These are phyloP conservation scores for Cardamine chenopodiifolia DNA, from an alignment of 345 rosid genomes.

Conservation along the genomic window DNA sequence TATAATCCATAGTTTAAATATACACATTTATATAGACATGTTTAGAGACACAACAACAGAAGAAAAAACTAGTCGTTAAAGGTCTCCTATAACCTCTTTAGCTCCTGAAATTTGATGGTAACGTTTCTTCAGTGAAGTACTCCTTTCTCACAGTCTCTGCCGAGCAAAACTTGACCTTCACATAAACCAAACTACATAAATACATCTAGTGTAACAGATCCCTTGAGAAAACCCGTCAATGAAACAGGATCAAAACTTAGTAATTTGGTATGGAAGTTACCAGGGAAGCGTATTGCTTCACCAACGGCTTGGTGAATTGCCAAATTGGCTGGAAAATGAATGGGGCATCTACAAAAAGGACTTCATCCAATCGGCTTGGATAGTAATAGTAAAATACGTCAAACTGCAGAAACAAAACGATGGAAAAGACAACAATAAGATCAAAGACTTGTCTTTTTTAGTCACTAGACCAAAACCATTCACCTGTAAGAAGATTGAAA, in stretches of 20 bases:
- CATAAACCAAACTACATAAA: constrained; percentile 11
- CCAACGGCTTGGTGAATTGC: constrained; percentile 74
- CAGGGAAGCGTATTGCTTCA: constrained; percentile 79
- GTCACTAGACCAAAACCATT: background rate
- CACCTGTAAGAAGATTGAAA: background rate
- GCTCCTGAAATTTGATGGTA: constrained; percentile 60
- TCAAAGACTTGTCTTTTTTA: background rate
- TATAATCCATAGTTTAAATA: background rate
- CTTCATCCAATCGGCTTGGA: constrained; percentile 84
- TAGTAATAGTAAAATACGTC: constrained; percentile 85
- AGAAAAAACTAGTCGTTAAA: constrained; percentile 7
- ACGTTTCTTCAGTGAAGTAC: constrained; percentile 77
- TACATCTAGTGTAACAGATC: background rate
- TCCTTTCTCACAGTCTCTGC: constrained; percentile 64
- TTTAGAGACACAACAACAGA: constrained; percentile 13
- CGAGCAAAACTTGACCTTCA: constrained; percentile 82
- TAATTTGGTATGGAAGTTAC: constrained; percentile 45
- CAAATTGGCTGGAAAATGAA: constrained; percentile 83
- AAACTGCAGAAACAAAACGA: constrained; percentile 56
- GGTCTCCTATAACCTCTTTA: constrained; percentile 33
- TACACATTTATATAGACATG: constrained; percentile 15
- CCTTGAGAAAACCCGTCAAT: background rate
- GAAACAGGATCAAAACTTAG: constrained; percentile 4
- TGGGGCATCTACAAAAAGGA: constrained; percentile 91
- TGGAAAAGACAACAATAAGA: constrained; percentile 9